A percentile compares a stretch with the other conserved stretches of the same genome.
Evolutionary conservation across 2,329 filamentous ascomycete species (phyloP).

Genomic region (Tolypocladium album): DNA sequence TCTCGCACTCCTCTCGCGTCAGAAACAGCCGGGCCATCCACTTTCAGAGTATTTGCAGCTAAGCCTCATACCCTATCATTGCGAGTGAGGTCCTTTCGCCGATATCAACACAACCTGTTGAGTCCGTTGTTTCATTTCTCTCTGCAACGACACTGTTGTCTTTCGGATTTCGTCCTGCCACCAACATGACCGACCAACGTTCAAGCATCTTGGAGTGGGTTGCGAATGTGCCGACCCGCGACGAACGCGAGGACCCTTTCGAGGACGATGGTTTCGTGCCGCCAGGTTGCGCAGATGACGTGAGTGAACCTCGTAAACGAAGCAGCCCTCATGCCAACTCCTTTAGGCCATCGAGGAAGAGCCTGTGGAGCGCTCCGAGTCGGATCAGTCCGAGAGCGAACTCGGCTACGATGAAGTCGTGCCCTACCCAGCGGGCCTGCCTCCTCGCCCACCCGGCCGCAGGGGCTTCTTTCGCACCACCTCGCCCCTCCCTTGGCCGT

Average conservation of each 20-base stretch:
- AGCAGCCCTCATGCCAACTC: background rate
- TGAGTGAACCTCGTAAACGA: background rate
- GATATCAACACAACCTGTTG: background rate
- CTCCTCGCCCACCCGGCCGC: constrained; percentile 5
- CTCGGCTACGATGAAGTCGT: constrained; percentile 6
- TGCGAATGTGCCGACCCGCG: constrained; percentile 20
- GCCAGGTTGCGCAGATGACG: constrained; percentile 3
- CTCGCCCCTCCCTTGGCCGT: constrained; percentile 13
- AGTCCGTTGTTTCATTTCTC: background rate
- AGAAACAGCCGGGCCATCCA: background rate
- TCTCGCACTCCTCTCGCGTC: background rate
- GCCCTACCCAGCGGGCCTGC: constrained; percentile 4
- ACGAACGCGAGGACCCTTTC: constrained; percentile 25
- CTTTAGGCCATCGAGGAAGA: background rate
- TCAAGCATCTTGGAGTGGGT: constrained; percentile 16
- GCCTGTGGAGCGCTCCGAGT: background rate
- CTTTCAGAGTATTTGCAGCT: background rate
- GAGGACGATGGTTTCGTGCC: constrained; percentile 19
- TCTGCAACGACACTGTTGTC: background rate
- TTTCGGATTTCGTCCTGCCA: background rate
- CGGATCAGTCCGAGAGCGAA: background rate
- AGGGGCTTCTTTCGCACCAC: constrained; percentile 16
- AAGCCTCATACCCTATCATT: background rate
- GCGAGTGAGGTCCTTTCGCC: background rate
- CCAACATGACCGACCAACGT: background rate